Evolutionary conservation across 2,329 filamentous ascomycete species (phyloP).

Genomic region (Zymoseptoria crescenta): DNA sequence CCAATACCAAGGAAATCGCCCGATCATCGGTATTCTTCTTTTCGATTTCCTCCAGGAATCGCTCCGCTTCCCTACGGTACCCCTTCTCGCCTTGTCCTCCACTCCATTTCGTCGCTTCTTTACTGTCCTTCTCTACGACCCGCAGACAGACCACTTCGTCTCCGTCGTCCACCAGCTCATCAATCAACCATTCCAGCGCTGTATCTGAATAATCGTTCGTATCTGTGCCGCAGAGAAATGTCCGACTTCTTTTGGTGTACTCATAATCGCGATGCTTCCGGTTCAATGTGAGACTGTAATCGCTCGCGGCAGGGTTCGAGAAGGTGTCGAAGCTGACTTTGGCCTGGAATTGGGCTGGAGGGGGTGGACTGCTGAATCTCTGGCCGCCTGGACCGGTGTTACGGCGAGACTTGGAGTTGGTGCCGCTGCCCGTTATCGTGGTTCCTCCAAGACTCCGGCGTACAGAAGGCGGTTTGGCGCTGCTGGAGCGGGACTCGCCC

Average conservation of each 20-base stretch:
- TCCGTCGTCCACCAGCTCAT: slow-evolving; percentile 85
- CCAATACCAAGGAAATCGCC: slow-evolving; percentile 75
- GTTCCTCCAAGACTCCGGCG: slow-evolving; percentile 8
- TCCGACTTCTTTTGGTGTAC: slow-evolving; percentile 69
- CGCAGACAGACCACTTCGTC: slow-evolving; percentile 88
- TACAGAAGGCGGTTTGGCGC: slow-evolving; percentile 20
- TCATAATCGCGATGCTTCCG: slow-evolving; percentile 82
- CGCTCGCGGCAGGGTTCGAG: slow-evolving; percentile 56
- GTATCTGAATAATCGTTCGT: slow-evolving; percentile 89
- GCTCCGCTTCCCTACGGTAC: slow-evolving; percentile 69
- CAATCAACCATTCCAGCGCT: slow-evolving; percentile 83
- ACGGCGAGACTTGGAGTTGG: background rate
- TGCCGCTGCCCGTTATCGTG: slow-evolving; percentile 4
- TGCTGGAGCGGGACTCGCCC: slow-evolving; percentile 24
- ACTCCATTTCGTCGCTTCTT: slow-evolving; percentile 44
- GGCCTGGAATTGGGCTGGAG: slow-evolving; percentile 50
- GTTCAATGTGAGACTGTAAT: slow-evolving; percentile 74
- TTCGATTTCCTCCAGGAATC: slow-evolving; percentile 67
- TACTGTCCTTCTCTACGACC: slow-evolving; percentile 76
- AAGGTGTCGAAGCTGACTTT: slow-evolving; percentile 72
- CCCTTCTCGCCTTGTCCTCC: slow-evolving; percentile 40
- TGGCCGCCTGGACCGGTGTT: slow-evolving; percentile 8
- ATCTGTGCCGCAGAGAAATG: slow-evolving; percentile 85
- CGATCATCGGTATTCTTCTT: slow-evolving; percentile 73
- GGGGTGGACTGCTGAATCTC: slow-evolving; percentile 27